A percentile compares a stretch with the other conserved stretches of the same genome.
Evolutionary conservation across 352 stramenopile genomes (phyloP).

Genomic region (Phytophthora quininea): DNA sequence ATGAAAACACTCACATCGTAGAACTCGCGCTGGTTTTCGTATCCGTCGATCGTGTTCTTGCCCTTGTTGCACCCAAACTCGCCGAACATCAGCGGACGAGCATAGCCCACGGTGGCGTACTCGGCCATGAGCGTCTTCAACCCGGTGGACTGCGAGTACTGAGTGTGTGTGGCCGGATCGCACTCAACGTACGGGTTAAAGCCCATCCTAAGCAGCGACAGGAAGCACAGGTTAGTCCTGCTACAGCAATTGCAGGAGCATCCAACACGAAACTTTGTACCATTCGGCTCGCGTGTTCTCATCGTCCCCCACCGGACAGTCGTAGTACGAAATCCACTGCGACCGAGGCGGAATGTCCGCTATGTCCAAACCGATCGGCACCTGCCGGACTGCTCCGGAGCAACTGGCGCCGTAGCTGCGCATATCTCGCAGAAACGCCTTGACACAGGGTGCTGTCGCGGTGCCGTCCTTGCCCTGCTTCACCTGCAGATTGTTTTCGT

Average conservation of each 20-base stretch:
- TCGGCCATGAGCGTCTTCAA: slow-evolving; percentile 62
- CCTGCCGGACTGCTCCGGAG: slow-evolving; percentile 40
- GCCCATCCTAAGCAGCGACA: slow-evolving; percentile 27
- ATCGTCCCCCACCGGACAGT: slow-evolving; percentile 55
- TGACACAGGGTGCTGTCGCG: slow-evolving; percentile 56
- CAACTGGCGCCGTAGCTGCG: slow-evolving; percentile 52
- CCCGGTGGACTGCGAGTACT: slow-evolving; percentile 58
- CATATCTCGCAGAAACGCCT: slow-evolving; percentile 59
- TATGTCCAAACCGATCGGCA: slow-evolving; percentile 70
- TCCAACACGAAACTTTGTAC: slow-evolving; percentile 12
- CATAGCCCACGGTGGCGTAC: slow-evolving; percentile 52
- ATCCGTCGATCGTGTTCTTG: slow-evolving; percentile 69
- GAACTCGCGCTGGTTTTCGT: slow-evolving; percentile 62
- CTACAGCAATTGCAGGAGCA: too few relatives aligned
- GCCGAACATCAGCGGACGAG: slow-evolving; percentile 70
- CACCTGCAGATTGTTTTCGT: slow-evolving; percentile 53
- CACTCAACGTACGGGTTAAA: slow-evolving; percentile 79
- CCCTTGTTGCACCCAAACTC: slow-evolving; percentile 72
- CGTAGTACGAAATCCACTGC: slow-evolving; percentile 72
- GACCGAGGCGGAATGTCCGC: slow-evolving; percentile 60
- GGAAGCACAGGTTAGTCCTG: too few relatives aligned
- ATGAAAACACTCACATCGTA: slow-evolving; percentile 47
- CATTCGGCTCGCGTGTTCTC: slow-evolving; percentile 60
- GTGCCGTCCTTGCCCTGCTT: slow-evolving; percentile 22
- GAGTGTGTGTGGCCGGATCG: slow-evolving; percentile 49